Conservation (phyloP, 108 stramenopile genomes). For the Cyclostephanos invisitatus region DNA sequence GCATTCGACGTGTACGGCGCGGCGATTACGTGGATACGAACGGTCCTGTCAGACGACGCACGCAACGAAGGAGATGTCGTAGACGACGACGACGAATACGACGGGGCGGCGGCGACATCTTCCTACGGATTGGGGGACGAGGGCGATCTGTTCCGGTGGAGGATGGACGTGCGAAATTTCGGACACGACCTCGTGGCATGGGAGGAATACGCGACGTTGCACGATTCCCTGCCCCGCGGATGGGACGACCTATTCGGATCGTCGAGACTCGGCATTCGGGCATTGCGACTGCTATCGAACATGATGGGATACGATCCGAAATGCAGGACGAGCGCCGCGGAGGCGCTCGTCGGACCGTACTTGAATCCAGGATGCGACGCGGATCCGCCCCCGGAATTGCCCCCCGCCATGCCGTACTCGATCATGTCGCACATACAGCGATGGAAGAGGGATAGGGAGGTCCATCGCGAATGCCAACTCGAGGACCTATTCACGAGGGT, state of each 20-base stretch:
- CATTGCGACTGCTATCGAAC: conserved; percentile 27
- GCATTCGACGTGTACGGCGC: conserved; percentile 41
- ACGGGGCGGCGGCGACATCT: not conserved
- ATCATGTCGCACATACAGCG: conserved; percentile 45
- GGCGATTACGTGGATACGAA: conserved; percentile 47
- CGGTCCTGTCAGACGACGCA: conserved; percentile 28
- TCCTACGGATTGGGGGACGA: conserved; percentile 28
- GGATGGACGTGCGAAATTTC: conserved; percentile 39
- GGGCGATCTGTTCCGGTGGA: conserved; percentile 35
- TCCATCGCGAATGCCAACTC: conserved; percentile 33
- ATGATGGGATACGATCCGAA: conserved; percentile 43
- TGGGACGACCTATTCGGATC: conserved; percentile 47
- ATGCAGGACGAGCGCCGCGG: conserved; percentile 30
- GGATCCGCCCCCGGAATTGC: conserved; percentile 33
- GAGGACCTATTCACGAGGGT: conserved; percentile 43
- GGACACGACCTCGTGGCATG: conserved; percentile 42
- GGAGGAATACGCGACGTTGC: conserved; percentile 41
- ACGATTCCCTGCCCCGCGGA: conserved; percentile 33
- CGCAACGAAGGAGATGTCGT: not conserved
- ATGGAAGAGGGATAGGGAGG: conserved; percentile 43
- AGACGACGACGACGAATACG: not conserved
- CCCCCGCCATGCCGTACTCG: conserved; percentile 49
- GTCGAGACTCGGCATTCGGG: conserved; percentile 29
- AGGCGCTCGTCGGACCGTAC: conserved; percentile 36
- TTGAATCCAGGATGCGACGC: conserved; percentile 36